Evolutionary conservation across 2,329 filamentous ascomycete genomes (phyloP), one percentile per base, ranked within the genome.

Genomic region (Neonectria faginata): DNA sequence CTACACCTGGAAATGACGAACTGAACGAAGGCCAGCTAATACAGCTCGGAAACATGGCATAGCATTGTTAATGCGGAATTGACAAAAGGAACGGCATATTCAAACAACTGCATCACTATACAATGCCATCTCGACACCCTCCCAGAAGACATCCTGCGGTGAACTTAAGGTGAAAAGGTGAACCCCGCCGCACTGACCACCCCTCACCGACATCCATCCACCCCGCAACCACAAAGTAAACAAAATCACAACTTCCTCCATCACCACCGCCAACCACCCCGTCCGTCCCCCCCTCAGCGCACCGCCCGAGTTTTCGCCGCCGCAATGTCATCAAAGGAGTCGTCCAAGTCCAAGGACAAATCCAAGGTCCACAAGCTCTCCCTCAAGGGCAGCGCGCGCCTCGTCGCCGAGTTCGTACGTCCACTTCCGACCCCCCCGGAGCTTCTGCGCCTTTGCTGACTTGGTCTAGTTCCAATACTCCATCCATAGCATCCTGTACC

Each of bases 301-400:
- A 39, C 14, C 39, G 4, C 8, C 39, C 39, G n/a, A 11, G 2
- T 41, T 11, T 20, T 14, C 47, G 56, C 29, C n/a, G 36, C 22
- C 39, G 31, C 51, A 58, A 78, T 78, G 76, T 72, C 76, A 22
- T 75, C 77, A 47, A 78, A 76, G 52, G 77, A 76, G 33, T 44
- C 69, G 7, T 69, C 74, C 5, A 72, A 70, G 65, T 65, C 85
- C 54, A 89, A 88, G 79, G 87, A 90, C 75, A 94, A 94, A 75
- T 92, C 93, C 72, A 97, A 97, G 81, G 89, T 94, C 66, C 96
- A 99, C 84, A 98, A 97, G 85, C 88, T 99, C 67, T 92, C 94
- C 41, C 85, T 97, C 67, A 95, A 94, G 80, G 93, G 92, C 81
- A 88, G 83, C 72, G 89, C 93, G 42, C 97, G 95, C 81, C 88